These are phyloP conservation scores for Uronychia binucleata DNA, from an alignment of 73 alveolate genomes.

Conservation along the genomic window DNA sequence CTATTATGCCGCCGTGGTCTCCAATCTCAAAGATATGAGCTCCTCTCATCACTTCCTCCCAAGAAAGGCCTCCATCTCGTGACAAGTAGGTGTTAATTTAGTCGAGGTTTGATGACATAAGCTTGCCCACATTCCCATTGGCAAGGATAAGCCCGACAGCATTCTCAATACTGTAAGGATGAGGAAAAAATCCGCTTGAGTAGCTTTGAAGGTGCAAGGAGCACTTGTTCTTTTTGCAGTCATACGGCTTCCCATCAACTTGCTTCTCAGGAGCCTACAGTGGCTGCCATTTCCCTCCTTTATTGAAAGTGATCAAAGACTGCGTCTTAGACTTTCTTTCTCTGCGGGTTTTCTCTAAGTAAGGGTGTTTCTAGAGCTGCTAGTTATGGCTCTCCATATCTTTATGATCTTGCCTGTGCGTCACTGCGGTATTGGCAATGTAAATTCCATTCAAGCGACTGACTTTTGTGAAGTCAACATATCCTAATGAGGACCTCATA, in stretches of 20 bases:
- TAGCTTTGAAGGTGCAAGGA: constrained; percentile 86
- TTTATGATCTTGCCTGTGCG: too few species aligned
- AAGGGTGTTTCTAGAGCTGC: neutral
- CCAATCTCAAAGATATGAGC: constrained; percentile 92
- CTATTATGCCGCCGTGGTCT: constrained; percentile 92
- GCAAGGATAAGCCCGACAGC: constrained; percentile 90
- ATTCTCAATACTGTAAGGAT: constrained; percentile 71
- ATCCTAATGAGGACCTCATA: constrained; percentile 62
- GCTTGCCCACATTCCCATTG: constrained; percentile 88
- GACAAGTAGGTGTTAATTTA: constrained; percentile 82
- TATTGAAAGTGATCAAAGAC: constrained; percentile 89
- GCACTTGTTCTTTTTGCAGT: constrained; percentile 86
- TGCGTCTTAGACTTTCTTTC: constrained; percentile 22
- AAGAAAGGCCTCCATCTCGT: constrained; percentile 94
- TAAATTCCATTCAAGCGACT: constrained; percentile 83
- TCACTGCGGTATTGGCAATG: constrained; percentile 84
- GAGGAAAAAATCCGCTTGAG: constrained; percentile 70
- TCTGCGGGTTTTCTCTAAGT: neutral
- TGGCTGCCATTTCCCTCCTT: constrained; percentile 91
- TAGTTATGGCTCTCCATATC: constrained; percentile 15
- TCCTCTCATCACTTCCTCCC: constrained; percentile 90
- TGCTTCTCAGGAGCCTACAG: constrained; percentile 77
- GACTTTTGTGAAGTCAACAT: constrained; percentile 86
- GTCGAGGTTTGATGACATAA: constrained; percentile 24
- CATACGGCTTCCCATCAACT: constrained; percentile 48